A percentile compares a stretch with the other conserved stretches of the same genome.
phyloP scores from a whole-genome alignment of 75 land plant genomes.

The Pinus taeda region DNA sequence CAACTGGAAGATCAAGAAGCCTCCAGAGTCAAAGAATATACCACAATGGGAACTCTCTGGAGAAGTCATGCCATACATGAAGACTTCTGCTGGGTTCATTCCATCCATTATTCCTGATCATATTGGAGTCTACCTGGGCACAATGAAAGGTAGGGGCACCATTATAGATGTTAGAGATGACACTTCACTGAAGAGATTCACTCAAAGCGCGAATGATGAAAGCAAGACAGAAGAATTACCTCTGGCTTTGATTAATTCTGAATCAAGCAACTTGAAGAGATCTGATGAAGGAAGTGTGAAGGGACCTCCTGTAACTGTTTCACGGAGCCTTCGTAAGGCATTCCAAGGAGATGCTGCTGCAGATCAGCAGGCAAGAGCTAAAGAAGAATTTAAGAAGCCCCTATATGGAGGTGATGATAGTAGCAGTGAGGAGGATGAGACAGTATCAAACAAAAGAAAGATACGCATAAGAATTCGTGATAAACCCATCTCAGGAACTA shows the following conservation, averaged over 20 bases:
- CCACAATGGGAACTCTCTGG: constrained; percentile 95
- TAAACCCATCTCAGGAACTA: constrained; percentile 60
- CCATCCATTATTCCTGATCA: constrained; percentile 90
- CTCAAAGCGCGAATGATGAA: constrained; percentile 30
- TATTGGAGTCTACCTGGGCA: constrained; percentile 95
- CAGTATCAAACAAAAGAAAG: constrained; percentile 52
- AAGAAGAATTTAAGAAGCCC: constrained; percentile 86
- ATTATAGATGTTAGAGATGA: constrained; percentile 87
- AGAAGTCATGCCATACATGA: constrained; percentile 99
- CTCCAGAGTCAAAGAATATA: constrained; percentile 50
- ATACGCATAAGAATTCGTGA: constrained; percentile 70
- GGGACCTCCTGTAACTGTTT: constrained; percentile 28
- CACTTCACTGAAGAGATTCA: constrained; percentile 59
- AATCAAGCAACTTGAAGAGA: constrained; percentile 15
- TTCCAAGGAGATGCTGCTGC: constrained; percentile 20
- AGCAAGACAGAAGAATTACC: constrained; percentile 28
- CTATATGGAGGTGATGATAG: constrained; percentile 71
- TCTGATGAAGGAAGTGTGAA: constrained; percentile 21
- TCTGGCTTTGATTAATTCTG: constrained; percentile 4
- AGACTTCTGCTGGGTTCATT: constrained; percentile 80
- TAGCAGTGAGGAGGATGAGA: constrained; percentile 93
- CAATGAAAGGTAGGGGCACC: constrained; percentile 92
- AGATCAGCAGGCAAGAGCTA: constrained; percentile 90
- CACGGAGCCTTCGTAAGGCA: constrained; percentile 32
- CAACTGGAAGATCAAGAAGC: constrained; percentile 98